Evolutionary conservation across 1,284 basidiomycete genomes (phyloP), one percentile per base, ranked within the genome.

Genomic region (Cerrena zonata): DNA sequence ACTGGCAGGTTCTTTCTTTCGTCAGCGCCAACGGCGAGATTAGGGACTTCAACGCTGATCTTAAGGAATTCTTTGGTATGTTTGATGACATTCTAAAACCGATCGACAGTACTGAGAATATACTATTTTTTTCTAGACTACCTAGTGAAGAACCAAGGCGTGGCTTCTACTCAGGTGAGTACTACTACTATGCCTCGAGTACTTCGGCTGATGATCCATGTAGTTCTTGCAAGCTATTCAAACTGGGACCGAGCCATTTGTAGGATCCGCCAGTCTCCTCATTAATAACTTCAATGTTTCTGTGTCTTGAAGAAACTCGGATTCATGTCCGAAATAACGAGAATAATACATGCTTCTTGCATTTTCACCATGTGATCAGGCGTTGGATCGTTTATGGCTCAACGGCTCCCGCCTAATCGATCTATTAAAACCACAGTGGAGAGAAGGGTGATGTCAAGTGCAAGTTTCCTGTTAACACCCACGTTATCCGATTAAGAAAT

Each of bases 181-280:
- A 5, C 22, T 22, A 12, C n/a, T 24, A 15, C 30, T 21, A 7
- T 2, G 18, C 22, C 7, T 18, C 39, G 10, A 22, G 15, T 10
- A 22, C 23, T 42, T 10, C 5, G n/a, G 21, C 19, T 53, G 24
- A 47, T 13, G 10, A n/a, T 48, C 13, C 15, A 3, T 22, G 22
- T 12, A 82, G 75, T 59, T 72, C 75, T 57, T 89, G 73, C 48
- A 93, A 69, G 37, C 79, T 78, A 48, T 81, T 73, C 46, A 93
- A 75, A 63, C 82, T 78, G 42, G 80, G 78, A 27, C 91, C 82
- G 65, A 90, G 74, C 51, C 88, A 79, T 55, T 91, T 83, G 56
- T 85, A 79, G 45, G 84, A 75, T 57, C 53, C 39, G 65, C 65
- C 25, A 57, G 50, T 45, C 57, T 66, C 51, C 39, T 61, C 36